phyloP scores from a whole-genome alignment of 371 early-diverging fungal species.

The Mortierella sp. region DNA sequence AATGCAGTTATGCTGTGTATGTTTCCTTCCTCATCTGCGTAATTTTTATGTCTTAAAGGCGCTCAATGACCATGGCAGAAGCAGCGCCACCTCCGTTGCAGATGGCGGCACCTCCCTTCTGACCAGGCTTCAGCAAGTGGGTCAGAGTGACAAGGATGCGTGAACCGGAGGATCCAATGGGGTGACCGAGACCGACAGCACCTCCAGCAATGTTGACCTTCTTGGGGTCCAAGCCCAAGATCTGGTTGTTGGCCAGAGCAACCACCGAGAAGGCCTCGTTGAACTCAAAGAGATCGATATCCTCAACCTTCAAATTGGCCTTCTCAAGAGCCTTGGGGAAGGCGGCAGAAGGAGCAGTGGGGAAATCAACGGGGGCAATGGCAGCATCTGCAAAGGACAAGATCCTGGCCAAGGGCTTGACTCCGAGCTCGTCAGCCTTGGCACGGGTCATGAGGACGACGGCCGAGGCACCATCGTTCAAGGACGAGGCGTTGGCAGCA shows the following conservation, averaged over 20 bases:
- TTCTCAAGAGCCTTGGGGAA: constrained; percentile 93
- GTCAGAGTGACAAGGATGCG: constrained; percentile 90
- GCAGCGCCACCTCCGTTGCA: constrained; percentile 98
- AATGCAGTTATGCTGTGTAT: no score
- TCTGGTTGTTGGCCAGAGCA: constrained; percentile 88
- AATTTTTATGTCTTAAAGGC: constrained; percentile 55
- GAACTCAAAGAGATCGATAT: constrained; percentile 89
- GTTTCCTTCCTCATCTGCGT: background rate
- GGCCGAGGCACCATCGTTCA: constrained; percentile 97
- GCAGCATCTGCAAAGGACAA: constrained; percentile 59
- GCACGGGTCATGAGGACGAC: constrained; percentile 88
- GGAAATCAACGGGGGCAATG: constrained; percentile 89
- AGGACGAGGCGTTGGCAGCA: constrained; percentile 94
- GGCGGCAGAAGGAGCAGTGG: constrained; percentile 93
- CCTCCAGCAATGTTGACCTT: constrained; percentile 96
- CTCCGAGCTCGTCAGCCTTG: constrained; percentile 78
- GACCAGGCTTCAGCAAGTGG: constrained; percentile 81
- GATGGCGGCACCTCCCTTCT: constrained; percentile 91
- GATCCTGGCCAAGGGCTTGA: constrained; percentile 83
- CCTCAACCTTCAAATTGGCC: constrained; percentile 77
- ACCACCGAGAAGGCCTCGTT: constrained; percentile 99
- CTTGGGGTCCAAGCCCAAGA: constrained; percentile 77
- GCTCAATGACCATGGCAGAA: constrained; percentile 88
- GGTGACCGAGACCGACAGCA: constrained; percentile 98
- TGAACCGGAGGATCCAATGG: constrained; percentile 96